These are phyloP conservation scores for Volvox reticuliferus DNA, from an alignment of 139 green algal species.

Conservation along the genomic window DNA sequence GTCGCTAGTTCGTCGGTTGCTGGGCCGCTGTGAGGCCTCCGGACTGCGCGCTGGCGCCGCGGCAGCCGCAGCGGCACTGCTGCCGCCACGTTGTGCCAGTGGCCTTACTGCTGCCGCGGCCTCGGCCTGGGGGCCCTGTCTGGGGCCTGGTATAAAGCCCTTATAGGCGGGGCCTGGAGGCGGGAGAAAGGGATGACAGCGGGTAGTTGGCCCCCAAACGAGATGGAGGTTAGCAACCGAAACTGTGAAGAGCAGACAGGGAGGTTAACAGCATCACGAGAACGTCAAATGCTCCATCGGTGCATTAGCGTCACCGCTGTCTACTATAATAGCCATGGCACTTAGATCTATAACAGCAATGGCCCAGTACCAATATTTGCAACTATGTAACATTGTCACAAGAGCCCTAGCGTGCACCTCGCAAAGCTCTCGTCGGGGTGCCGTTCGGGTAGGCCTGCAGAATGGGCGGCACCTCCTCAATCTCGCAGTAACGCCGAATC, in stretches of 20 bases:
- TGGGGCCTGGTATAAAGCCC: slow-evolving; percentile 3
- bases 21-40: neutral
- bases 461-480: neutral
- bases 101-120: neutral
- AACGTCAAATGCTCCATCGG: too few relatives aligned
- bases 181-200: neutral
- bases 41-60: neutral
- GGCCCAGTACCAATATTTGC: neutral
- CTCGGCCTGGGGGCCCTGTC: neutral
- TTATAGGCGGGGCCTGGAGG: slow-evolving; percentile 15
- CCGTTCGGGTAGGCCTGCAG: slow-evolving; percentile 15
- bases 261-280: too few relatives aligned
- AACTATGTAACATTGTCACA: neutral
- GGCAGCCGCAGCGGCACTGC: neutral
- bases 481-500: neutral
- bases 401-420: neutral
- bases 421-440: neutral
- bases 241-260: too few relatives aligned
- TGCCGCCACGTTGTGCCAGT: neutral
- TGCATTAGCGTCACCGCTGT: too few relatives aligned
- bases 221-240: too few relatives aligned
- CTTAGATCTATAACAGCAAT: too few relatives aligned
- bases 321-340: too few relatives aligned
- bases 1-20: neutral
- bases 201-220: too few relatives aligned